Percentiles rank a stretch among this genome's conserved stretches.
Conservation (phyloP, 768 basidiomycete genomes). For the Chalciporus piperatus region DNA sequence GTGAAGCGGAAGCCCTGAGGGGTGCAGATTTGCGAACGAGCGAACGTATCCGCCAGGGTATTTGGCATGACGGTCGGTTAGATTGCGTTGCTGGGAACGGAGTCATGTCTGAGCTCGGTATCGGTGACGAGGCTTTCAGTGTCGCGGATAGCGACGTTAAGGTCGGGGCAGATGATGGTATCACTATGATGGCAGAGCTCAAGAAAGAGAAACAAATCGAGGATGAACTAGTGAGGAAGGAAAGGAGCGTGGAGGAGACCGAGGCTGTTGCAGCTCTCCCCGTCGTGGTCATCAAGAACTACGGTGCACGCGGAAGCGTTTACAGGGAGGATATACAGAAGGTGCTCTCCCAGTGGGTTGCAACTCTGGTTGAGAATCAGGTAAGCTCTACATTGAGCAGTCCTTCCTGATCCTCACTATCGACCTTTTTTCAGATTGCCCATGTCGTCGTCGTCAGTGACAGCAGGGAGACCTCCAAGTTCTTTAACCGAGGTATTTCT, state of each 20-base stretch:
- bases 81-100: slow-evolving; percentile 87
- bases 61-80: slow-evolving; percentile 83
- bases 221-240: slow-evolving; percentile 30
- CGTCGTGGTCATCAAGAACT: slow-evolving; percentile 84
- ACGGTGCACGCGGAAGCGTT: slow-evolving; percentile 53
- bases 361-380: slow-evolving; percentile 75
- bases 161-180: slow-evolving; percentile 6
- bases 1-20: slow-evolving; percentile 34
- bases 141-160: slow-evolving; percentile 32
- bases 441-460: slow-evolving; percentile 92
- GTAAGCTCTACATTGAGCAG: slow-evolving; percentile 35
- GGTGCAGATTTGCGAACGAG: slow-evolving; percentile 38
- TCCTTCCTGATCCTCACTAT: not conserved
- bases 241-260: slow-evolving; percentile 40
- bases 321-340: slow-evolving; percentile 68
- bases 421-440: slow-evolving; percentile 55
- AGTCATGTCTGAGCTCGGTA: slow-evolving; percentile 79
- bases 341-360: slow-evolving; percentile 83
- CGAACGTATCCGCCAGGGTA: slow-evolving; percentile 55
- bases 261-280: slow-evolving; percentile 66
- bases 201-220: slow-evolving; percentile 29
- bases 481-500: slow-evolving; percentile 69
- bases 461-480: slow-evolving; percentile 82
- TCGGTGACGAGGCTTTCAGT: slow-evolving; percentile 67
- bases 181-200: slow-evolving; percentile 16